phyloP scores from a whole-genome alignment of 495 filamentous ascomycete genomes.

The Penicillium riverlandense region DNA sequence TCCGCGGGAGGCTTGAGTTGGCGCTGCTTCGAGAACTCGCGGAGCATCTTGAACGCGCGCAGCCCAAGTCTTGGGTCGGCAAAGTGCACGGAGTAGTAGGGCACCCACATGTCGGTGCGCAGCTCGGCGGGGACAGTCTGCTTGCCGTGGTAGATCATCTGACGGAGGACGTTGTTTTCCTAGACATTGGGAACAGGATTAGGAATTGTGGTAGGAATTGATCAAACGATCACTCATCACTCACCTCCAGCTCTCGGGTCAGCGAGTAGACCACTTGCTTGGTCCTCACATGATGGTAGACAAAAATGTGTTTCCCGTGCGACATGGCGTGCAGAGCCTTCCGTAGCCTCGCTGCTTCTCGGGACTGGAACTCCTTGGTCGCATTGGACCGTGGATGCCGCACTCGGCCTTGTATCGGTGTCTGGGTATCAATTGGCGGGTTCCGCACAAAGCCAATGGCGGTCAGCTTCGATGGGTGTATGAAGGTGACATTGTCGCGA shows the following conservation, averaged over 20 bases:
- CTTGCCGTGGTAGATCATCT: conserved; percentile 85
- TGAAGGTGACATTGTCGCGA: too few species aligned
- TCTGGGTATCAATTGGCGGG: conserved; percentile 31
- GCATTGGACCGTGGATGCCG: conserved; percentile 36
- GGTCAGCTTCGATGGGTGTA: too few species aligned
- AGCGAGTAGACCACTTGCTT: conserved; percentile 82
- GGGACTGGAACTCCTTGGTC: conserved; percentile 28
- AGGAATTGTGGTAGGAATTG: not conserved
- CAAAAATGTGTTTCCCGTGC: conserved; percentile 68
- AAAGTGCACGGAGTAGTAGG: conserved; percentile 70
- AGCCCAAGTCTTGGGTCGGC: conserved; percentile 57
- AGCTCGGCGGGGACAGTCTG: conserved; percentile 71
- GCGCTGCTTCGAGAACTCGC: conserved; percentile 59
- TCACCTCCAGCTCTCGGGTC: conserved; percentile 60
- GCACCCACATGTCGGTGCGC: conserved; percentile 89
- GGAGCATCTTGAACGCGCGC: conserved; percentile 68
- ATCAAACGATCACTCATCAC: conserved; percentile 11
- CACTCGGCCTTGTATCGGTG: conserved; percentile 31
- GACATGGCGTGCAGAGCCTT: conserved; percentile 41
- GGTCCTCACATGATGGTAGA: conserved; percentile 72
- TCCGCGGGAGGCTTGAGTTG: conserved; percentile 37
- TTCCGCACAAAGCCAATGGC: conserved; percentile 21
- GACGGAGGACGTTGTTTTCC: conserved; percentile 61
- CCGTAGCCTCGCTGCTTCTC: conserved; percentile 35
- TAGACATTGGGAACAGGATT: conserved; percentile 12